Percentiles rank a stretch among this genome's conserved stretches.
Evolutionary conservation across 495 filamentous ascomycete species (phyloP).

Genomic region (Tricharina praecox): DNA sequence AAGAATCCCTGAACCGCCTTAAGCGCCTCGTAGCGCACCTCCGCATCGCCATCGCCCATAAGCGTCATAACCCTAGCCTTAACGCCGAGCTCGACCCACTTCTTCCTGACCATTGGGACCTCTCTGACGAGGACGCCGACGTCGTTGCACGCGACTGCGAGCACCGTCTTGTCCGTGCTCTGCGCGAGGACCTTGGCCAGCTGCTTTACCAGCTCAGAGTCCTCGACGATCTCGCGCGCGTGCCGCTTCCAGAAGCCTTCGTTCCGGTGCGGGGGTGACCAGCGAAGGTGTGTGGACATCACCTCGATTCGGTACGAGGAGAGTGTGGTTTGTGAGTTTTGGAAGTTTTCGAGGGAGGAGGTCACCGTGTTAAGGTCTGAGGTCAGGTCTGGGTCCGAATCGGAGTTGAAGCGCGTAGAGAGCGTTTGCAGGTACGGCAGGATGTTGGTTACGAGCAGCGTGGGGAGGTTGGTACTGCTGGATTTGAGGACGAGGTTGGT

Average conservation of each 20-base stretch:
- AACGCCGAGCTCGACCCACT: conserved; percentile 76
- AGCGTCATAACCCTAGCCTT: conserved; percentile 89
- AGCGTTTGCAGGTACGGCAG: conserved; percentile 69
- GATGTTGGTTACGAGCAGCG: conserved; percentile 39
- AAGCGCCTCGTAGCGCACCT: conserved; percentile 87
- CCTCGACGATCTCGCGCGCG: conserved; percentile 77
- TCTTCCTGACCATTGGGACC: conserved; percentile 63
- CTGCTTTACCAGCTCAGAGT: conserved; percentile 73
- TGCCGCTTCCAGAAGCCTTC: conserved; percentile 88
- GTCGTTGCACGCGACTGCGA: conserved; percentile 93
- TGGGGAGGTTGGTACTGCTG: conserved; percentile 47
- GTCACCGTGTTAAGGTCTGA: conserved; percentile 65
- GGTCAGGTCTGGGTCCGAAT: conserved; percentile 60
- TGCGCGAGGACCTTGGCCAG: conserved; percentile 42
- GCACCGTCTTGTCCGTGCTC: conserved; percentile 70
- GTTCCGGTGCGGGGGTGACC: conserved; percentile 89
- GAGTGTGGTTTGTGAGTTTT: conserved; percentile 90
- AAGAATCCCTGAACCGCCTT: conserved; percentile 45
- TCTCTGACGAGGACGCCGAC: conserved; percentile 77
- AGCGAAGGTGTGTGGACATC: conserved; percentile 72
- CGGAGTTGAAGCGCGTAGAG: conserved; percentile 58
- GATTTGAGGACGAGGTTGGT: conserved; percentile 53
- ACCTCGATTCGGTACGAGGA: conserved; percentile 89
- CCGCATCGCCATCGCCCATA: conserved; percentile 80
- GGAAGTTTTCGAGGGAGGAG: conserved; percentile 77